A percentile compares a stretch with the other conserved stretches of the same genome.
Evolutionary conservation across 805 yeast species (phyloP).

Genomic region (Crinitomyces ghanaensis): DNA sequence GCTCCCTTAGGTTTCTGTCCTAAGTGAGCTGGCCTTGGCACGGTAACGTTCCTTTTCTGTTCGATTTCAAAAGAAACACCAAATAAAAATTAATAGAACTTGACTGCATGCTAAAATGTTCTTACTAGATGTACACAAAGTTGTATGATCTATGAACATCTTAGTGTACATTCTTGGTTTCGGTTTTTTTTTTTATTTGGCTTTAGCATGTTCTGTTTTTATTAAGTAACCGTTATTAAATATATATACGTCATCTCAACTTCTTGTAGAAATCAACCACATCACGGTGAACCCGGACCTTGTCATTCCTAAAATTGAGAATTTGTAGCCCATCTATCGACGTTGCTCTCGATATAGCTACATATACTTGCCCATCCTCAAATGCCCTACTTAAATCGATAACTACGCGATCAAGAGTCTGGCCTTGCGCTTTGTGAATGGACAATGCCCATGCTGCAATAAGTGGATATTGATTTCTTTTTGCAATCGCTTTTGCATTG

Average conservation of each 20-base stretch:
- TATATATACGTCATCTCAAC: slow-evolving; percentile 6
- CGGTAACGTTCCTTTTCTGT: too few species aligned
- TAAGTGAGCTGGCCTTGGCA: too few species aligned
- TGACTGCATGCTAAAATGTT: too few species aligned
- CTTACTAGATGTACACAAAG: too few species aligned
- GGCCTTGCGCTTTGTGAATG: slow-evolving; percentile 94
- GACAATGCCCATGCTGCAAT: slow-evolving; percentile 91
- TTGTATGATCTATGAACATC: too few species aligned
- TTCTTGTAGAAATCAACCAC: slow-evolving; percentile 56
- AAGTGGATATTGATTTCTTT: slow-evolving; percentile 70
- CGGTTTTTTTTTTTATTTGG: background rate
- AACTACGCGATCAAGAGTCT: slow-evolving; percentile 60
- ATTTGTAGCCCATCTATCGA: slow-evolving; percentile 73
- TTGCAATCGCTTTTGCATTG: slow-evolving; percentile 36
- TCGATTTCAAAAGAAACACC: too few species aligned
- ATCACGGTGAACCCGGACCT: slow-evolving; percentile 57
- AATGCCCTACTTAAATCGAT: slow-evolving; percentile 71
- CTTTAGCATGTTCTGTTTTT: background rate
- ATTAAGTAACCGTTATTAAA: background rate
- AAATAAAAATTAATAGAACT: too few species aligned
- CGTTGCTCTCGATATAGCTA: slow-evolving; percentile 86
- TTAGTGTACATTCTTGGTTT: too few species aligned
- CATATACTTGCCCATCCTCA: slow-evolving; percentile 93
- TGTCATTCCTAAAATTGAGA: slow-evolving; percentile 50
- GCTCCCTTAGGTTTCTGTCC: too few species aligned